Base-by-base conservation (phyloP, 306 rosid species). In the Cyamopsis tetragonoloba region DNA sequence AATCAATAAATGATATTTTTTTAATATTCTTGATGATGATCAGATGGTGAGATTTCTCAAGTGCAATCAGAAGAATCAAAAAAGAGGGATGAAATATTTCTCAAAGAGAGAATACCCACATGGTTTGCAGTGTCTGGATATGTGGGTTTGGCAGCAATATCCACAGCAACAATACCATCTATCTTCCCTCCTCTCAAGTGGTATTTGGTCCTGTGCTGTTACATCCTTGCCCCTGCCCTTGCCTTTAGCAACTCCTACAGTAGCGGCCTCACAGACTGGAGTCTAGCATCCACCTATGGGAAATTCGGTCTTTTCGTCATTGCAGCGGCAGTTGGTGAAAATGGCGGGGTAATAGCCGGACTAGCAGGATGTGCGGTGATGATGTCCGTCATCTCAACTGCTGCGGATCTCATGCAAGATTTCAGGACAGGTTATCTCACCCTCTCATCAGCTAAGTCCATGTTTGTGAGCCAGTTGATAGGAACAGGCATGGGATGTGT, bases 361-460 rank as follows among this genome's bases (percentile, higher is more conserved):
- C 19, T 86, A 62, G 92, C 96, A 39, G 74, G 92, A 15, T 85
- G 80, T 53, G 96, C 95, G 28, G 92, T 95, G 43, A 95, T 95
- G 97, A 90, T 95, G 97, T 73, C 97, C 50, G 90, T 90, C 2
- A 96, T 95, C 2, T 55, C 97, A n/a, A 95, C 96, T 0, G 97
- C 99, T 12, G 95, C 97, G 1, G 97, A 95, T 82, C 99, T 95
- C 78, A 95, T 95, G 99, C 99, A 95, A 85, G 99, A 95, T 81
- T 95, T 95, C 81, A 95, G 88, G 90, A 88, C 97, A 0, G 97
- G 97, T 62, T 95, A 95, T 81, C 96, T 95, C 66, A 95, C 96
- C 49, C 81, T 86, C 31, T 95, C 99, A 5, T 95, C 96, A 0
- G 96, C 96, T 0, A 95, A 71, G 83, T 90, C 96, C 15, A 95